Percentiles rank a stretch among this genome's conserved stretches.
Evolutionary conservation across 768 basidiomycete genomes (phyloP).

Genomic region (Amanita exitialis): DNA sequence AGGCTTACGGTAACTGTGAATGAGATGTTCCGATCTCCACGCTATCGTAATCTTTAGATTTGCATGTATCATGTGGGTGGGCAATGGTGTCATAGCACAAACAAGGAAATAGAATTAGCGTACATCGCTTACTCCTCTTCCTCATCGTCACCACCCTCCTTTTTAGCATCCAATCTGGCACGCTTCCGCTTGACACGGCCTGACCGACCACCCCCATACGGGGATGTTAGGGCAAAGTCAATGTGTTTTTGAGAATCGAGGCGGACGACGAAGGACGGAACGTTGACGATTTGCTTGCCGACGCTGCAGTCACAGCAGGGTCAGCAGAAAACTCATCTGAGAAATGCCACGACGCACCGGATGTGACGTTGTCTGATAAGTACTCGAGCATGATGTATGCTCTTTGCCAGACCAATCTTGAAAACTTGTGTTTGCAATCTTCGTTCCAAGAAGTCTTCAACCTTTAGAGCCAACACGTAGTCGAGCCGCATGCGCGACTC

Average conservation of each 20-base stretch:
- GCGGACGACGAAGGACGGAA: conserved; percentile 97
- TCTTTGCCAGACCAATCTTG: conserved; percentile 97
- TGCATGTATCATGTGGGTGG: conserved; percentile 15
- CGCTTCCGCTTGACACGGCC: conserved; percentile 99
- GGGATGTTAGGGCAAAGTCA: conserved; percentile 95
- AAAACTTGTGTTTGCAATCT: conserved; percentile 99
- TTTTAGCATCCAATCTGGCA: conserved; percentile 84
- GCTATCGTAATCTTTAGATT: background rate
- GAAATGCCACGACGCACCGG: conserved; percentile 45
- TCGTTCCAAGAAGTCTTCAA: conserved; percentile 99
- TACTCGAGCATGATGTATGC: conserved; percentile 96
- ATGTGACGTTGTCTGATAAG: conserved; percentile 98
- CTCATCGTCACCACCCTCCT: conserved; percentile 81
- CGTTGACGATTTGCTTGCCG: conserved; percentile 98
- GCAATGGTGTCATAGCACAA: conserved; percentile 4
- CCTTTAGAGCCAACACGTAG: conserved; percentile 99
- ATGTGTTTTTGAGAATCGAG: conserved; percentile 99
- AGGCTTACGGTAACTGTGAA: background rate
- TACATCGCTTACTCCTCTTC: conserved; percentile 66
- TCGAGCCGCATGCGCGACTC: conserved; percentile 99
- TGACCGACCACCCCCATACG: conserved; percentile 89
- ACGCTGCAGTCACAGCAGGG: conserved; percentile 40
- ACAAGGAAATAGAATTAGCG: conserved; percentile 19
- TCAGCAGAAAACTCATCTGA: background rate
- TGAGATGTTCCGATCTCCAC: background rate